phyloP scores from a whole-genome alignment of 129 eudicot genomes.

The Calendula officinalis region DNA sequence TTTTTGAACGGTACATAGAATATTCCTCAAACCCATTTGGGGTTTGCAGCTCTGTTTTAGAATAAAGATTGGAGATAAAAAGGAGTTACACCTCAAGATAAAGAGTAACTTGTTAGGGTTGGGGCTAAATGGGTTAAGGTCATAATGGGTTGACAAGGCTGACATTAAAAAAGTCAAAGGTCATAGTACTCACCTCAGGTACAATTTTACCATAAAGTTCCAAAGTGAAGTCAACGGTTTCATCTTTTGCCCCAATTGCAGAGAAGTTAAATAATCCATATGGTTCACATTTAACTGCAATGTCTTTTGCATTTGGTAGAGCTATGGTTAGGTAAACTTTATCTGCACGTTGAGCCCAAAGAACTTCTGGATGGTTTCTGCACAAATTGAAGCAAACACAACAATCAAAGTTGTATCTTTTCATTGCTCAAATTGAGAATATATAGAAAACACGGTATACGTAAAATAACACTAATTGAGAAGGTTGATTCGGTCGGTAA shows the following conservation, averaged over 20 bases:
- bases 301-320: conserved; percentile 66
- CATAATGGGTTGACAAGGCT: too few species aligned
- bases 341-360: conserved; percentile 92
- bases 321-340: conserved; percentile 74
- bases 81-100: conserved; percentile 1
- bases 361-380: conserved; percentile 79
- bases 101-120: not conserved
- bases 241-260: conserved; percentile 60
- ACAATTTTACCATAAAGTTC: conserved; percentile 59
- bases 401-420: not conserved
- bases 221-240: conserved; percentile 47
- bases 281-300: conserved; percentile 63
- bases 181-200: conserved; percentile 43
- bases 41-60: conserved; percentile 65
- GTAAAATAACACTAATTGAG: too few species aligned
- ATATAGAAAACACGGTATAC: too few species aligned
- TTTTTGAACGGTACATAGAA: conserved; percentile 69
- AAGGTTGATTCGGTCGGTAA: too few species aligned
- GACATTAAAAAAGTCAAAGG: not conserved
- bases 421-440: too few species aligned
- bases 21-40: conserved; percentile 72
- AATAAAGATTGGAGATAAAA: not conserved
- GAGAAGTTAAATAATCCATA: conserved; percentile 66
- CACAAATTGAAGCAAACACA: conserved; percentile 19
- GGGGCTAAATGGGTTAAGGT: too few species aligned